Base-by-base conservation (phyloP, 2,329 filamentous ascomycete species). In the Allantophomopsis lycopodina region DNA sequence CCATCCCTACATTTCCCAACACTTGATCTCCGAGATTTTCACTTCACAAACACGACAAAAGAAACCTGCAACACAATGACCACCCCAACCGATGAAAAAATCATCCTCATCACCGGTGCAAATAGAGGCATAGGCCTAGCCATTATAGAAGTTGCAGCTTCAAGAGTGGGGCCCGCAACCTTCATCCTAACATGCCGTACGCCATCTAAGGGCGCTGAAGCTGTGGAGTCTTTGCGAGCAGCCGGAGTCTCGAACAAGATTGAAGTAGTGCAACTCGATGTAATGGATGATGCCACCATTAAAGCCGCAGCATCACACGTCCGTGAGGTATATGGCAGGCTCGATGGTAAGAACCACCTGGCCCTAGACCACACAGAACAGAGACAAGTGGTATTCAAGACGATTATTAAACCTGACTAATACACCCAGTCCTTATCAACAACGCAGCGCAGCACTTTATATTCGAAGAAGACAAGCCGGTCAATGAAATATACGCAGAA, bases 381-480 rank as follows among this genome's bases (percentile, higher is more conserved):
- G 23, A 28, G 11, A 12, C 23, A 28, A 3, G 10, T 28, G 23
- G 3, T 5, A 20, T 20, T 20, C 4, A 7, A 20, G 4, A 20
- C 18, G 7, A 4, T 4, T 20, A 20, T 7, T 20, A 7, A 20
- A 20, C 11, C 17, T n/a, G 14, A 11, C 11, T 34, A 11, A 34
- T 34, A 10, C 17, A 8, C 11, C 3, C 7, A 58, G 53, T 61
- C 20, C 48, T 64, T 6, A 52, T 64, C 41, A 63, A 64, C 48
- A 64, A 65, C 40, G 59, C 60, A 21, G 46, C 50, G 11, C 23
- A 28, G 23, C 5, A 28, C 8, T 28, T 28, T 8, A 6, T 28
- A 4, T 28, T 28, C 23, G 23, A 28, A 3, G 10, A 28, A 12
- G 23, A 28, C 23, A 28, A 28, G 8, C 23, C 23, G 23, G 3